Base-by-base conservation (phyloP, 1,139 yeast species). In the Sugiyamaella novakii region DNA sequence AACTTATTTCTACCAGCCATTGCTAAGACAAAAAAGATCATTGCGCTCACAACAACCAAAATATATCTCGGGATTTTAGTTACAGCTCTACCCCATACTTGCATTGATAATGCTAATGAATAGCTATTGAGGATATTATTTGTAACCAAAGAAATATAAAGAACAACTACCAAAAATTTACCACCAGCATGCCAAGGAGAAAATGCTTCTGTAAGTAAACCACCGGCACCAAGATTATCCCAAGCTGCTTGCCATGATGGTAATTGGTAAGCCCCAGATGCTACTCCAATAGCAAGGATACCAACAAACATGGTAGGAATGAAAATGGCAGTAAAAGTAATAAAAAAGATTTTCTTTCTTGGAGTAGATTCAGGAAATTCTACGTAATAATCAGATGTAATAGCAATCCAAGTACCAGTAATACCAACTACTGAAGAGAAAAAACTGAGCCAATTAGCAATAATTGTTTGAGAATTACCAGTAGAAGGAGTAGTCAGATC, bases 361-460 rank as follows among this genome's bases (percentile, higher is more conserved):
- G 87, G 78, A 0, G 88, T 79, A 36, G 74, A 72, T 61, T 87
- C 95, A 0, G 96, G 96, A 63, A 88, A 83, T 47, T 87, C 73
- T 45, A 88, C 81, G 65, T 86, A 87, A 66, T 88, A 89, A 67
- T 89, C 97, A 0, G 92, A 77, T 1, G 96, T 87, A 53, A 85
- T 79, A 3, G 92, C 84, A 30, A 95, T 94, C 96, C 96, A 89
- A 1, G 96, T 87, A 1, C 91, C 79, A 2, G 96, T 87, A 40
- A 84, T 81, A 27, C 96, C 84, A 62, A 86, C 87, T 30, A 84
- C 76, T 43, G 87, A 72, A 1, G 91, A 79, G 62, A 87, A 87
- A 65, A 81, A 85, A 14, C 88, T 78, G 25, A 88, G 66, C 79
- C 87, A 81, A 63, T 81, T 79, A 6, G 95, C 95, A 44, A 75